A percentile compares a stretch with the other conserved stretches of the same genome.
These are phyloP conservation scores for Ophiostoma piceae DNA, from an alignment of 2,329 filamentous ascomycete genomes.

Conservation along the genomic window DNA sequence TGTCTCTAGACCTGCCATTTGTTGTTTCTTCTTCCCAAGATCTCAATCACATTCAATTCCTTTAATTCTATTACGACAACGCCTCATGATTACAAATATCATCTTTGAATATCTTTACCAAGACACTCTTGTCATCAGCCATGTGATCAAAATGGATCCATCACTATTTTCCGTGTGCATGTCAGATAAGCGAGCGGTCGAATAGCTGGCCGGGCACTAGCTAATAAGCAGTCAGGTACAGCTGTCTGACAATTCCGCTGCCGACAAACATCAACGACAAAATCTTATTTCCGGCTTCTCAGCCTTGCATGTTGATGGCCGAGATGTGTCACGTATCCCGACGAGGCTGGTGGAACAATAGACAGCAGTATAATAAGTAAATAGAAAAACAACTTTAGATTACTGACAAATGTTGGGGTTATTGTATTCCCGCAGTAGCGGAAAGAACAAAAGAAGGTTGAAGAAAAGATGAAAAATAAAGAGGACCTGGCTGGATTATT, in stretches of 20 bases:
- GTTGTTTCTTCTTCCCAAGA: background rate
- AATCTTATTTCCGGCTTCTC: background rate
- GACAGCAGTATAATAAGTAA: background rate
- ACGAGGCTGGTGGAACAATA: background rate
- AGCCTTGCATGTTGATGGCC: background rate
- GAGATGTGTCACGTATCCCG: background rate
- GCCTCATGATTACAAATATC: background rate
- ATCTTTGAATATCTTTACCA: background rate
- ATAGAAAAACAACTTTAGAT: background rate
- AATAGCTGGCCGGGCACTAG: background rate
- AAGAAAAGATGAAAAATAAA: background rate
- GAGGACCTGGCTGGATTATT: slow-evolving; percentile 2
- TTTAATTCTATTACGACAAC: background rate
- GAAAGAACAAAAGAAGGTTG: background rate
- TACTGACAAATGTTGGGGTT: background rate
- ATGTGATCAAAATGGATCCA: background rate
- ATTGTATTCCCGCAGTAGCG: background rate
- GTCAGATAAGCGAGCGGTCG: background rate
- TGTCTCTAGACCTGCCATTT: background rate
- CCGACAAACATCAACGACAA: background rate
- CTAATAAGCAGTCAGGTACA: background rate
- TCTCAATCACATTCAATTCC: background rate
- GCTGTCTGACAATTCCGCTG: background rate
- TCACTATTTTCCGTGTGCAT: background rate
- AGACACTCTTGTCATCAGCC: background rate